Evolutionary conservation across 306 rosid species (phyloP).

Genomic region (Acacia crassicarpa): DNA sequence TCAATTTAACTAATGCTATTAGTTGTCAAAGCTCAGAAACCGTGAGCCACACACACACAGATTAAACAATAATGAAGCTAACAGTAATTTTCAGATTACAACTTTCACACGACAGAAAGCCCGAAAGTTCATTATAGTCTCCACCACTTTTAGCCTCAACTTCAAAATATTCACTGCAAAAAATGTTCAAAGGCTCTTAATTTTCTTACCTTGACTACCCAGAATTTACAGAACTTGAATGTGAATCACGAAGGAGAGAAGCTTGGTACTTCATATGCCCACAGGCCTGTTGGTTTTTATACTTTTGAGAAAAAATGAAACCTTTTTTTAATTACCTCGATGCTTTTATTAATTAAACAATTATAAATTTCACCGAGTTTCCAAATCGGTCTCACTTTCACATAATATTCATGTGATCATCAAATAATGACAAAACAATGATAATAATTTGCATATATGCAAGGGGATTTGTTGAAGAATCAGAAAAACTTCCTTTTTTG

Average conservation of each 20-base stretch:
- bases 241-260: neutral
- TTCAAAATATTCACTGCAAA: neutral
- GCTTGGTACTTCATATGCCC: neutral
- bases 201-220: conserved; percentile 25
- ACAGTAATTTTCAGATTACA: neutral
- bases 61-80: conserved; percentile 4
- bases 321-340: neutral
- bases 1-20: conserved; percentile 20
- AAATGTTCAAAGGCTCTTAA: conserved; percentile 22
- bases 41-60: neutral
- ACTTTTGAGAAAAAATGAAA: neutral
- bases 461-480: neutral
- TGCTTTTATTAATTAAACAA: neutral
- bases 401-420: neutral
- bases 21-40: conserved; percentile 2
- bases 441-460: neutral
- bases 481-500: neutral
- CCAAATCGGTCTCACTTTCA: neutral
- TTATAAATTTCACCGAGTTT: neutral
- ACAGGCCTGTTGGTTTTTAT: neutral
- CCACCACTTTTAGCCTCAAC: conserved; percentile 14
- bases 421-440: neutral
- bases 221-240: conserved; percentile 19
- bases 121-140: conserved; percentile 23
- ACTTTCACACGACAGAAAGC: conserved; percentile 24